Conservation (phyloP, 805 yeast species). For the Henningerozyma blattae region DNA sequence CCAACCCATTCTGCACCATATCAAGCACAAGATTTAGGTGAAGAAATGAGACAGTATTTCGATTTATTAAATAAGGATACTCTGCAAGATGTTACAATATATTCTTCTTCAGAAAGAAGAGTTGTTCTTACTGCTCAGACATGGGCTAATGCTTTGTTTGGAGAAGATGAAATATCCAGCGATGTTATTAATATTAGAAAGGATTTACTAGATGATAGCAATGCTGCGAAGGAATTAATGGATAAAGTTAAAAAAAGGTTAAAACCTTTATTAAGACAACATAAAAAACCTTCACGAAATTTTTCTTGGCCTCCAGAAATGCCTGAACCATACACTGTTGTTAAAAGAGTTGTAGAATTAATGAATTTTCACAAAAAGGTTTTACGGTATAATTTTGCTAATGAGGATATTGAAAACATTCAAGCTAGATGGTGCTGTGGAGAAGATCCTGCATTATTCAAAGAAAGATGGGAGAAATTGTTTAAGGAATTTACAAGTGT, state of each 20-base stretch:
- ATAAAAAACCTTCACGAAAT: constrained; percentile 93
- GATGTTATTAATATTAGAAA: constrained; percentile 75
- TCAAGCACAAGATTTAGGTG: constrained; percentile 93
- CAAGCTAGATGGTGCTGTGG: constrained; percentile 93
- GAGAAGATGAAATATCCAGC: constrained; percentile 64
- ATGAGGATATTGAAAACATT: constrained; percentile 52
- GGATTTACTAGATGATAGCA: constrained; percentile 87
- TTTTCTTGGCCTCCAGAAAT: constrained; percentile 98
- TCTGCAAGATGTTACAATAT: constrained; percentile 73
- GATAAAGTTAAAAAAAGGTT: constrained; percentile 94
- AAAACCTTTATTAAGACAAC: constrained; percentile 84
- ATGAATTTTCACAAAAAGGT: constrained; percentile 85
- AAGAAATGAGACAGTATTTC: constrained; percentile 86
- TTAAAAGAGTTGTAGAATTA: constrained; percentile 85
- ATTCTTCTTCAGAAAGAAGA: constrained; percentile 87
- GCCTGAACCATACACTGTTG: constrained; percentile 96
- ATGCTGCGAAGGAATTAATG: constrained; percentile 97
- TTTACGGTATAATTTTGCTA: constrained; percentile 67
- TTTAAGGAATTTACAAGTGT: constrained; percentile 85
- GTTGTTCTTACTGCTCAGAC: constrained; percentile 86
- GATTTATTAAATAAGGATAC: constrained; percentile 76
- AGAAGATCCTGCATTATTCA: constrained; percentile 82
- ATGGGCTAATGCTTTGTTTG: constrained; percentile 65
- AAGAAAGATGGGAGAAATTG: constrained; percentile 94
- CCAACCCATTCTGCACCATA: constrained; percentile 95